Evolutionary conservation across 1,284 basidiomycete genomes (phyloP).

Genomic region (Malassezia sp.): DNA sequence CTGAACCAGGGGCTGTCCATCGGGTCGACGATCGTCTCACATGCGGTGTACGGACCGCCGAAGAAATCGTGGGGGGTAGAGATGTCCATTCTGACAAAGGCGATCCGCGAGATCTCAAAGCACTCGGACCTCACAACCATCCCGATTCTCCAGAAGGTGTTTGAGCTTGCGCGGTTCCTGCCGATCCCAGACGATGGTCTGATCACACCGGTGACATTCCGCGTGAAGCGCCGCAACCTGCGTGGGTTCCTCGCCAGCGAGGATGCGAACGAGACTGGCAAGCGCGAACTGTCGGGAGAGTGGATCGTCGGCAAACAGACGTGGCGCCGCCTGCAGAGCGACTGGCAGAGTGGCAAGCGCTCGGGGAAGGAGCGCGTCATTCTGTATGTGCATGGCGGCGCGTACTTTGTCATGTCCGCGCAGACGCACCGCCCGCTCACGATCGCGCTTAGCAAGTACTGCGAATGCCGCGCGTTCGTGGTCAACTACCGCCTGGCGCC

Average conservation of each 20-base stretch:
- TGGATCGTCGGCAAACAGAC: constrained; percentile 88
- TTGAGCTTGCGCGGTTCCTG: constrained; percentile 68
- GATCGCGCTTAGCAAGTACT: constrained; percentile 78
- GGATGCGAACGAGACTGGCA: constrained; percentile 63
- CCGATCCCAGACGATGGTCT: constrained; percentile 86
- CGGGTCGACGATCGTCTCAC: constrained; percentile 39
- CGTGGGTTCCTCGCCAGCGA: constrained; percentile 65
- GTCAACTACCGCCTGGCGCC: constrained; percentile 92
- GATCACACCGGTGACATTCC: constrained; percentile 87
- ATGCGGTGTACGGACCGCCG: constrained; percentile 57
- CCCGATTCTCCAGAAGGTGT: constrained; percentile 57
- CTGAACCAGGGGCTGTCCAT: constrained; percentile 39
- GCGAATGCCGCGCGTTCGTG: constrained; percentile 88
- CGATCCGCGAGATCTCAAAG: constrained; percentile 72
- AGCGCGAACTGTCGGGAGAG: constrained; percentile 75
- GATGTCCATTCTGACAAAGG: constrained; percentile 53
- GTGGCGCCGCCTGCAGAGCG: constrained; percentile 74
- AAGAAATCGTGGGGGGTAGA: constrained; percentile 77
- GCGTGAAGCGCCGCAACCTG: constrained; percentile 61
- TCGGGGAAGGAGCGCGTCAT: constrained; percentile 65
- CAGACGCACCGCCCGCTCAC: constrained; percentile 87
- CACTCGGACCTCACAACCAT: constrained; percentile 79
- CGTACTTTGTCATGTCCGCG: constrained; percentile 85
- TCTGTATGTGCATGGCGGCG: constrained; percentile 89
- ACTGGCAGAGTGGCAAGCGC: constrained; percentile 53